Base-by-base conservation (phyloP, 2,329 filamentous ascomycete species). In the Sporothrix euskadiensis region DNA sequence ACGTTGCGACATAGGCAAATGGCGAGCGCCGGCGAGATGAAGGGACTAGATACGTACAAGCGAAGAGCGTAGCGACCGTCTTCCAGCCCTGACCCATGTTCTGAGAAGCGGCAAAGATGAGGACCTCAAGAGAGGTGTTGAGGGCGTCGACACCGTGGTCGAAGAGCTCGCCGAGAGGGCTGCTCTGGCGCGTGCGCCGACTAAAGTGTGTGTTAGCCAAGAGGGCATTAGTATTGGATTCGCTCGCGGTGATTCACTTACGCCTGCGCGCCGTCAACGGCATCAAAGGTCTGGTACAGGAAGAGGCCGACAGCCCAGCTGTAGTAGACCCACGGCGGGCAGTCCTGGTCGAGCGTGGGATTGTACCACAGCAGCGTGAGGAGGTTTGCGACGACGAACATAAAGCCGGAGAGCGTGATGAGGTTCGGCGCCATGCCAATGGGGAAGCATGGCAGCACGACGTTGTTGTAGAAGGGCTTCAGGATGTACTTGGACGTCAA, bases 251-350 rank as follows among this genome's bases (percentile, higher is more conserved):
- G 57, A 47, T 22, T 75, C 39, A 88, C 92, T 81, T 86, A 94
- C 90, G 96, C 96, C 82, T 99, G 96, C 41, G 92, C 88, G 71
- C 96, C 96, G 83, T 99, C 96, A 35, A 98, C 94, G 1, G 95
- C 96, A 83, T 99, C 96, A 83, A 99, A 98, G 1, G 95, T 98
- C 87, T 99, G 96, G 83, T 99, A 99, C 70, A 98, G 82, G 81
- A 98, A 98, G 77, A 99, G 84, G 1, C 96, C 96, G 44, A 92
- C 82, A 4, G 94, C 91, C 93, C 94, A 99, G 79, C 90, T 92
- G 77, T 91, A 92, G 85, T 99, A 99, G 19, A 99, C 95, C 96
- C 96, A 99, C 1, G 89, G 81, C 10, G 96, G 96, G 81, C 95
- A 98, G 81, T 99, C 93, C 82, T 93, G 91, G 83, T 98, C 94